phyloP scores from a whole-genome alignment of 345 rosid genomes.

The Camelina neglecta region DNA sequence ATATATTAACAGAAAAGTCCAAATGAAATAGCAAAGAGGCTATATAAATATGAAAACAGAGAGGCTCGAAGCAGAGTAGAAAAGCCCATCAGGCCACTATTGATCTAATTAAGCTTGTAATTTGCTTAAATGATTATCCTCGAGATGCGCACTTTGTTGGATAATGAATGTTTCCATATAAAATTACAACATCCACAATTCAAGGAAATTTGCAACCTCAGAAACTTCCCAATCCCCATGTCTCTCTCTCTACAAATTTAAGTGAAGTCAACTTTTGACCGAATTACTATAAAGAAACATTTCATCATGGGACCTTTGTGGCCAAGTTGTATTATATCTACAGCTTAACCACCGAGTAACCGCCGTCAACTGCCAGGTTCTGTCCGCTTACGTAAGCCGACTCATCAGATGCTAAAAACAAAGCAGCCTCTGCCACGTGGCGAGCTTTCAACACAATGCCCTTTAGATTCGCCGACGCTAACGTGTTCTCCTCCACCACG shows the following conservation, averaged over 20 bases:
- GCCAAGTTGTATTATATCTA: conserved; percentile 31
- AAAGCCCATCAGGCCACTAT: conserved; percentile 5
- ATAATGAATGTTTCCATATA: conserved; percentile 27
- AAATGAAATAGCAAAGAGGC: too few species aligned
- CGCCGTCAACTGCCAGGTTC: conserved; percentile 86
- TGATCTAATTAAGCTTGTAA: conserved; percentile 3
- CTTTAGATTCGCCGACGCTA: conserved; percentile 58
- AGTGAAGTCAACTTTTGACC: conserved; percentile 40
- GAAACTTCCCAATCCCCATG: conserved; percentile 33
- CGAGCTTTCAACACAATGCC: conserved; percentile 71
- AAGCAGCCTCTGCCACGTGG: conserved; percentile 81
- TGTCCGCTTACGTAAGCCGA: conserved; percentile 85
- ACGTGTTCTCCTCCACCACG: conserved; percentile 37
- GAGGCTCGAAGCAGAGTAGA: not conserved
- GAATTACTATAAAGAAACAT: not conserved
- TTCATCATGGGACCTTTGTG: conserved; percentile 36
- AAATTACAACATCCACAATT: conserved; percentile 40
- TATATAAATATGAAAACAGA: not conserved
- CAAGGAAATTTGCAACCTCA: conserved; percentile 35
- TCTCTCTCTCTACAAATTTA: not conserved
- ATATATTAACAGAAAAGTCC: too few species aligned
- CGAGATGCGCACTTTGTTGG: conserved; percentile 35
- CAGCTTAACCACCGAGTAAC: conserved; percentile 65
- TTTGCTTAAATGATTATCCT: conserved; percentile 18
- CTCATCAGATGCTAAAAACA: conserved; percentile 90